A percentile compares a stretch with the other conserved stretches of the same genome.
Evolutionary conservation across 192 early-diverging fungal species (phyloP).

Genomic region (Geosiphon pyriformis): DNA sequence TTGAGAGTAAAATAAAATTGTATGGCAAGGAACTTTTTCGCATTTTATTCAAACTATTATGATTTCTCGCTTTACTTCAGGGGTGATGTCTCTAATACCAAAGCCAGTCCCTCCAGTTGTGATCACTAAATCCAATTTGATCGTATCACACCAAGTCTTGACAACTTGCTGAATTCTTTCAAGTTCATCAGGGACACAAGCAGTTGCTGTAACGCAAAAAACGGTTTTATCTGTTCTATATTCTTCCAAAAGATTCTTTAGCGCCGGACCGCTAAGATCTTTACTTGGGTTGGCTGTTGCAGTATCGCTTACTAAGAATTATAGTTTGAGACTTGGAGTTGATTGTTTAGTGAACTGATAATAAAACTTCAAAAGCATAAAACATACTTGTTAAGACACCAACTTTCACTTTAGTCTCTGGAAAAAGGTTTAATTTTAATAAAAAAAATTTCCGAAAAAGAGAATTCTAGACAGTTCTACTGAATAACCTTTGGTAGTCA

Average conservation of each 20-base stretch:
- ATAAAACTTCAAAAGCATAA: no score
- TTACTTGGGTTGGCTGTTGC: conserved; percentile 41
- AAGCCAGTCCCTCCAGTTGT: conserved; percentile 94
- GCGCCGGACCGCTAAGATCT: conserved; percentile 63
- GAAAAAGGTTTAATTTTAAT: no score
- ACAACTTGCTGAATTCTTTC: conserved; percentile 46
- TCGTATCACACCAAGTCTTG: conserved; percentile 43
- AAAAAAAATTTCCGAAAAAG: no score
- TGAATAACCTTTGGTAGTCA: no score
- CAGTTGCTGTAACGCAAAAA: conserved; percentile 36
- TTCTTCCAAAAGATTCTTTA: conserved; percentile 35
- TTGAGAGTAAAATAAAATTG: no score
- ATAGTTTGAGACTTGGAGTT: no score
- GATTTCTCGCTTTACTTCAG: conserved; percentile 74
- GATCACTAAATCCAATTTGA: conserved; percentile 61
- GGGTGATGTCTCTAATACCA: conserved; percentile 77
- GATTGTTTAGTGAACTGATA: no score
- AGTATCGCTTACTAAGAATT: conserved; percentile 61
- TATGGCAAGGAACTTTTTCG: no score
- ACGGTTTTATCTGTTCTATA: conserved; percentile 3
- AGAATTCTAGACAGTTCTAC: no score
- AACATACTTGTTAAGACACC: no score
- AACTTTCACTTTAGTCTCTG: no score
- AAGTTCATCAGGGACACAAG: conserved; percentile 50
- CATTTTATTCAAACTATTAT: no score